phyloP scores from a whole-genome alignment of 2,329 filamentous ascomycete species.

The Sclerotinia nivalis region DNA sequence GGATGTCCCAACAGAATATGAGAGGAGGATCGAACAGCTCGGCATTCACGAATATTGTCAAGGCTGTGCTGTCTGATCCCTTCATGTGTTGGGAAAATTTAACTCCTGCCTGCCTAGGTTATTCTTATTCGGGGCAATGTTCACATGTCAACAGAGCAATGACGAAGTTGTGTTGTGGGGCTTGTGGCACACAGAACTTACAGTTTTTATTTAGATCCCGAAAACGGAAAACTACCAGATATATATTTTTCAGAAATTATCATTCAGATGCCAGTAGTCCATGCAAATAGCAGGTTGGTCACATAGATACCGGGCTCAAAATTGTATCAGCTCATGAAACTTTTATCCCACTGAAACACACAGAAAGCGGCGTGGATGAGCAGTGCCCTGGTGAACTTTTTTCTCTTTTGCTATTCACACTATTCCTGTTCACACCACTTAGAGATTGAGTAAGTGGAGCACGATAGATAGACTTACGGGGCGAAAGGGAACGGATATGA shows the following conservation, averaged over 20 bases:
- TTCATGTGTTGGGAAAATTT: not conserved
- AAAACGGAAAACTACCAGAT: not conserved
- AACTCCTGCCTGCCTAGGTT: not conserved
- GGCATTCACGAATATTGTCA: not conserved
- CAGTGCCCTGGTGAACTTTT: not conserved
- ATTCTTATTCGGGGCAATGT: not conserved
- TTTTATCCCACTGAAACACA: not conserved
- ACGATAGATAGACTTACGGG: not conserved
- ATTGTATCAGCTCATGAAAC: not conserved
- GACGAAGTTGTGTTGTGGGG: not conserved
- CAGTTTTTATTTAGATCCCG: not conserved
- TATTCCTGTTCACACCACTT: no score
- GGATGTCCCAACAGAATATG: not conserved
- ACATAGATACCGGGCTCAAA: not conserved
- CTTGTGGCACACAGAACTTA: not conserved
- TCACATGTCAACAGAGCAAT: slow-evolving; percentile 15
- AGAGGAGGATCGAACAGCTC: not conserved
- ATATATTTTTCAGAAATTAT: not conserved
- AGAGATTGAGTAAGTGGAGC: not conserved
- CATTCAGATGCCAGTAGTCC: not conserved
- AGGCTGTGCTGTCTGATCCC: not conserved
- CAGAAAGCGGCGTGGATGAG: not conserved
- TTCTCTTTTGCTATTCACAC: not conserved
- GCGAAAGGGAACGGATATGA: not conserved
- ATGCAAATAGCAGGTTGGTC: no score